Evolutionary conservation across 768 basidiomycete species (phyloP).

Genomic region (Xanthoconium stramineum): DNA sequence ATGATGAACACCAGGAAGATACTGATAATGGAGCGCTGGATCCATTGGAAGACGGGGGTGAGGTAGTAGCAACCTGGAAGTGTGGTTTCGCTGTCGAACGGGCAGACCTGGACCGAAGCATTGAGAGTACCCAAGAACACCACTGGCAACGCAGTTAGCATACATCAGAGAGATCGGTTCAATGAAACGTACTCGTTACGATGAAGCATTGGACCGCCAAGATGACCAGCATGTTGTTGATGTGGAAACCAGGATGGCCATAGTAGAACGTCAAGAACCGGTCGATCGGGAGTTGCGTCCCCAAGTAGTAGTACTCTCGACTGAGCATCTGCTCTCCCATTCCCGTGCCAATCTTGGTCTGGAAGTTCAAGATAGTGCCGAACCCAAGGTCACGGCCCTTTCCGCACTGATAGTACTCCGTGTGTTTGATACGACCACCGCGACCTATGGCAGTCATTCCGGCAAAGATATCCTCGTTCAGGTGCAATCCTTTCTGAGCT

Average conservation of each 20-base stretch:
- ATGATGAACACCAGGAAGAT: constrained; percentile 99
- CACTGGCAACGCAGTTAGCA: constrained; percentile 48
- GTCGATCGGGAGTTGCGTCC: constrained; percentile 96
- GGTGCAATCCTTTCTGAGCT: constrained; percentile 97
- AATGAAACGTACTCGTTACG: constrained; percentile 65
- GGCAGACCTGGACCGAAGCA: constrained; percentile 74
- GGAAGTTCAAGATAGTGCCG: constrained; percentile 98
- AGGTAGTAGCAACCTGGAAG: constrained; percentile 94
- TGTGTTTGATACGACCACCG: constrained; percentile 97
- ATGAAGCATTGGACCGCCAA: constrained; percentile 95
- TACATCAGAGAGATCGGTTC: neutral
- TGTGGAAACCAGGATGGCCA: constrained; percentile 98
- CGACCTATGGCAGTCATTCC: constrained; percentile 98
- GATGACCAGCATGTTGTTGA: constrained; percentile 99
- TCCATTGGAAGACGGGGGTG: constrained; percentile 91
- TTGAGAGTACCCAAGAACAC: constrained; percentile 94
- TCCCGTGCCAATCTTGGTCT: constrained; percentile 99
- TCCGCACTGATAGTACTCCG: constrained; percentile 98
- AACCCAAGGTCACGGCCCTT: constrained; percentile 99
- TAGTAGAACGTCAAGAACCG: constrained; percentile 99
- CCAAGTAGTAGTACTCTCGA: constrained; percentile 97
- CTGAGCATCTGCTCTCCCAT: constrained; percentile 99
- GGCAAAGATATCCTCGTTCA: constrained; percentile 99
- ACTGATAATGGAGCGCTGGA: constrained; percentile 92
- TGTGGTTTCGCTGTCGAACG: constrained; percentile 63